Evolutionary conservation across 2,329 filamentous ascomycete genomes (phyloP).

Genomic region (Penicillium janthinellum): DNA sequence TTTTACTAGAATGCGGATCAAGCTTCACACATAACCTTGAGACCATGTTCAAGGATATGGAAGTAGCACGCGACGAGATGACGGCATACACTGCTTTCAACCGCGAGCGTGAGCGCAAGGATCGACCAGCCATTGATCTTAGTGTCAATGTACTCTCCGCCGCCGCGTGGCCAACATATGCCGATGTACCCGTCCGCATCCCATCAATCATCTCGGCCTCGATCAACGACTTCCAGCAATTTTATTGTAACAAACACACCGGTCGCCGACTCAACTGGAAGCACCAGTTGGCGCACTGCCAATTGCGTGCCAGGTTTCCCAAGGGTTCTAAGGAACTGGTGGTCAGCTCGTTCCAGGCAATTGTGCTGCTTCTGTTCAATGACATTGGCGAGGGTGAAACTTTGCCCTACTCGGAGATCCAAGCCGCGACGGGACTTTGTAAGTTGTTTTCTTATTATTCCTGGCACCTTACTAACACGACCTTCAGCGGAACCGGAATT

Average conservation of each 20-base stretch:
- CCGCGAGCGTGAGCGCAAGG: conserved; percentile 62
- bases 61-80: conserved; percentile 91
- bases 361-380: conserved; percentile 90
- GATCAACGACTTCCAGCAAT: conserved; percentile 76
- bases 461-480: conserved; percentile 29
- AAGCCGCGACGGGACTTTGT: conserved; percentile 72
- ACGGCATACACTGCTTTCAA: conserved; percentile 74
- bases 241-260: conserved; percentile 88
- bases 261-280: conserved; percentile 89
- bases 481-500: conserved; percentile 69
- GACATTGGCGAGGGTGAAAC: conserved; percentile 62
- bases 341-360: conserved; percentile 88
- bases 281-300: conserved; percentile 86
- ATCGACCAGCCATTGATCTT: conserved; percentile 66
- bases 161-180: conserved; percentile 90
- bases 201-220: conserved; percentile 75
- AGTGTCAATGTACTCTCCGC: conserved; percentile 89
- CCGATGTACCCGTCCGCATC: conserved; percentile 72
- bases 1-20: conserved; percentile 76
- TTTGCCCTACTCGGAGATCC: conserved; percentile 75
- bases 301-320: conserved; percentile 77
- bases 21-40: conserved; percentile 97
- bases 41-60: conserved; percentile 99
- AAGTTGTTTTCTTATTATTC: conserved; percentile 33
- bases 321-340: conserved; percentile 83